Evolutionary conservation across 1,284 basidiomycete genomes (phyloP).

Genomic region (Meripilus lineatus): DNA sequence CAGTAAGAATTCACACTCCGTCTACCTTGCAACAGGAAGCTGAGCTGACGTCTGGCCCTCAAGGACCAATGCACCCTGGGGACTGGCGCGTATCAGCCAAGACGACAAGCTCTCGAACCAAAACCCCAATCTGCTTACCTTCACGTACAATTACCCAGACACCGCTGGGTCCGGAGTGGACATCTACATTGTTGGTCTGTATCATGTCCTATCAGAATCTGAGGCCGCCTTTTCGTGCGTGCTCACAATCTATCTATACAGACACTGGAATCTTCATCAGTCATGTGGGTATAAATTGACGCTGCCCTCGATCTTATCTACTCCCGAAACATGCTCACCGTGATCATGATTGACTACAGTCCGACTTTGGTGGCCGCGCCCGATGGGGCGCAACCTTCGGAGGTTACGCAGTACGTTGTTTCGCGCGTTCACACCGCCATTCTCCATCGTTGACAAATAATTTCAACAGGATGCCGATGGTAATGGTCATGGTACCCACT

Average conservation of each 20-base stretch:
- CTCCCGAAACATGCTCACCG: no score
- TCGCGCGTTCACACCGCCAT: no score
- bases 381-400: no score
- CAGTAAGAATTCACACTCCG: constrained; percentile 10
- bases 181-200: constrained; percentile 28
- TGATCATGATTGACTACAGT: no score
- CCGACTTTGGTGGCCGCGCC: no score
- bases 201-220: constrained; percentile 3
- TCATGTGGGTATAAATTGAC: constrained; percentile 37
- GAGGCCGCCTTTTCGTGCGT: no score
- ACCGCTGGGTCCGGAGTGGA: constrained; percentile 31
- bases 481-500: no score
- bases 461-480: no score
- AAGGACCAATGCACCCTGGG: constrained; percentile 31
- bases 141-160: constrained; percentile 25
- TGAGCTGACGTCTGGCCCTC: neutral
- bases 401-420: no score
- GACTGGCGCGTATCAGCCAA: constrained; percentile 28
- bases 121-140: constrained; percentile 9
- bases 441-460: no score
- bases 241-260: no score
- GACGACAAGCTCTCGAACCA: constrained; percentile 11
- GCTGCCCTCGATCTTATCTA: neutral
- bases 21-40: constrained; percentile 8
- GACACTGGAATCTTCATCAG: constrained; percentile 55